These are phyloP conservation scores for Silene coronaria DNA, from an alignment of 179 eudicot genomes.

Conservation along the genomic window DNA sequence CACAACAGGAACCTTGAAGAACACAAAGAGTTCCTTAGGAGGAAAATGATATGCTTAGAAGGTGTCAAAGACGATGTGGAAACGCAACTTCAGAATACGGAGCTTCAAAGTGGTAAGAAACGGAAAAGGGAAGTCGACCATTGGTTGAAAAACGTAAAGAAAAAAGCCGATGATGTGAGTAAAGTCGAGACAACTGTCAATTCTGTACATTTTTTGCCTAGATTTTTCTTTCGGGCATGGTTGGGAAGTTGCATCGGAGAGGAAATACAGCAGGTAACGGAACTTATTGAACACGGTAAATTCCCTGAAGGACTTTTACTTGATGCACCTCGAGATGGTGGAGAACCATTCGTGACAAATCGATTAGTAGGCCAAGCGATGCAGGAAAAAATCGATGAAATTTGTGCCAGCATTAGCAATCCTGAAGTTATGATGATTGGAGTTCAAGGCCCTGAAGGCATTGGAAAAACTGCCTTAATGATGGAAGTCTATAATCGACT, in stretches of 20 bases:
- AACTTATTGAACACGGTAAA: conserved; percentile 17
- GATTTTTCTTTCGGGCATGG: conserved; percentile 28
- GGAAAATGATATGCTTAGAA: conserved; percentile 13
- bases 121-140: conserved; percentile 27
- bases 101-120: conserved; percentile 22
- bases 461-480: conserved; percentile 25
- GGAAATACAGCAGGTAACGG: conserved; percentile 5
- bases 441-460: conserved; percentile 24
- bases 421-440: conserved; percentile 13
- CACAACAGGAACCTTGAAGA: conserved; percentile 22
- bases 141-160: conserved; percentile 20
- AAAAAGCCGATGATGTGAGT: conserved; percentile 15
- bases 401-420: conserved; percentile 9
- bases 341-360: conserved; percentile 14
- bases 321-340: conserved; percentile 11
- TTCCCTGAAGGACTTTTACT: conserved; percentile 26
- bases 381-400: conserved; percentile 10
- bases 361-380: conserved; percentile 13
- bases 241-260: conserved; percentile 18
- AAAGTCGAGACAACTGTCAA: conserved; percentile 10
- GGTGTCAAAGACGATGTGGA: conserved; percentile 15
- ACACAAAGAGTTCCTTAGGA: conserved; percentile 2
- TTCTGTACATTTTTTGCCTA: conserved; percentile 13
- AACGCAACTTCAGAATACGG: conserved; percentile 19
- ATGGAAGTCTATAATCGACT: conserved; percentile 12